Percentiles rank a stretch among this genome's conserved stretches.
phyloP scores from a whole-genome alignment of 1,139 yeast species.

The Candida smagusa region DNA sequence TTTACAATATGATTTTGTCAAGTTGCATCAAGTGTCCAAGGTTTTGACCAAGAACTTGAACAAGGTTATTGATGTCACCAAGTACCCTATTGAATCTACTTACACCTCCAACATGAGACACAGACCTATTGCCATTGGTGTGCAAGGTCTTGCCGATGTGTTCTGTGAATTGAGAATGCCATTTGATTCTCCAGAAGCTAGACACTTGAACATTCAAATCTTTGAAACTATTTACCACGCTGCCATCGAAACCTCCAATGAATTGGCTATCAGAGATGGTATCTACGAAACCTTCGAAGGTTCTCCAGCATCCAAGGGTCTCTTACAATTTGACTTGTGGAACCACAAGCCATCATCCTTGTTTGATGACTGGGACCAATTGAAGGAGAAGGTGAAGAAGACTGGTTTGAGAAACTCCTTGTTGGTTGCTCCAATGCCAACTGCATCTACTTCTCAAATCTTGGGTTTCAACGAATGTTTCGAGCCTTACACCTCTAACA shows the following conservation, averaged over 20 bases:
- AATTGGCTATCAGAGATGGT: conserved; percentile 49
- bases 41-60: conserved; percentile 55
- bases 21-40: conserved; percentile 52
- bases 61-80: conserved; percentile 54
- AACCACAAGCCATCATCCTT: conserved; percentile 51
- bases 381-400: conserved; percentile 42
- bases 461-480: conserved; percentile 61
- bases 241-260: conserved; percentile 54
- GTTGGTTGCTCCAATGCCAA: conserved; percentile 64
- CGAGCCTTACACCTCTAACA: conserved; percentile 60
- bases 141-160: conserved; percentile 61
- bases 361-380: conserved; percentile 55
- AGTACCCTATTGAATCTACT: conserved; percentile 55
- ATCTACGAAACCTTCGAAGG: conserved; percentile 49
- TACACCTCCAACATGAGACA: conserved; percentile 51
- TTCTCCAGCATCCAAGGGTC: conserved; percentile 58
- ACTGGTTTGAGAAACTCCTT: conserved; percentile 58
- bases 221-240: conserved; percentile 63
- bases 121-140: conserved; percentile 63
- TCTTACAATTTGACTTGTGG: conserved; percentile 58
- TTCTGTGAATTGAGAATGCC: conserved; percentile 56
- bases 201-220: conserved; percentile 53
- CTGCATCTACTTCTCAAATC: conserved; percentile 62
- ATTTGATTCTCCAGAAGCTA: conserved; percentile 56
- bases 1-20: conserved; percentile 49